Evolutionary conservation across 1,139 yeast genomes (phyloP), one percentile per base, ranked within the genome.

Genomic region (Protomyces macrosporus): DNA sequence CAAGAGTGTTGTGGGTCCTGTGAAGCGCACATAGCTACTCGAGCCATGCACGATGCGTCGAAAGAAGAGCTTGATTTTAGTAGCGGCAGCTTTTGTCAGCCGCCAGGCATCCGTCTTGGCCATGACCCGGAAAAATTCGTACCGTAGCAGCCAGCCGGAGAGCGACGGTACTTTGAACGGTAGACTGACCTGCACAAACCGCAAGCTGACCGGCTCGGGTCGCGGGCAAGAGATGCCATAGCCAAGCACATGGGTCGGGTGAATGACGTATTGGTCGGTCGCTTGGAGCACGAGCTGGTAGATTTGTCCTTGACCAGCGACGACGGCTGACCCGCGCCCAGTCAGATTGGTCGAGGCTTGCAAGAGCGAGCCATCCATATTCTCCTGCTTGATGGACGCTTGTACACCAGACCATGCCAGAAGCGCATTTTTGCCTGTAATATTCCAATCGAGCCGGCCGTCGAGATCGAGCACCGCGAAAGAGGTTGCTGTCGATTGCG

Each of bases 251-350:
- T 72, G 70, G 42, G 68, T 60, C 35, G 74, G 72, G 40, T 71
- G 71, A 14, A 75, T 74, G 32, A 75, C 68, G 51, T 75, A 70
- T 30, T 71, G 67, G 65, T 77, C 79, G 42, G 73, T 74, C 10
- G 68, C 70, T 23, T 67, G 70, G 51, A 77, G 69, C 5, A 69
- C 63, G 33, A 76, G 65, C 65, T 73, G 73, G 63, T 71, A 75
- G 10, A 76, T 67, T 51, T 74, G 72, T 6, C 78, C 75, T 45
- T 71, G 69, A n/a, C 76, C 77, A 6, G 74, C 68, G 53, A 77
- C 65, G 12, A 77, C 78, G 12, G 75, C 69, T 16, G 70, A 68
- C 7, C 79, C 79, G 16, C 79, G 70, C 36, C 79, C 79, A 4
- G 75, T 67, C 12, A 76, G 67, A 16, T 72, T 63, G 0, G 75